Base-by-base conservation (phyloP, 345 rosid species). In the Citrus sinensis region DNA sequence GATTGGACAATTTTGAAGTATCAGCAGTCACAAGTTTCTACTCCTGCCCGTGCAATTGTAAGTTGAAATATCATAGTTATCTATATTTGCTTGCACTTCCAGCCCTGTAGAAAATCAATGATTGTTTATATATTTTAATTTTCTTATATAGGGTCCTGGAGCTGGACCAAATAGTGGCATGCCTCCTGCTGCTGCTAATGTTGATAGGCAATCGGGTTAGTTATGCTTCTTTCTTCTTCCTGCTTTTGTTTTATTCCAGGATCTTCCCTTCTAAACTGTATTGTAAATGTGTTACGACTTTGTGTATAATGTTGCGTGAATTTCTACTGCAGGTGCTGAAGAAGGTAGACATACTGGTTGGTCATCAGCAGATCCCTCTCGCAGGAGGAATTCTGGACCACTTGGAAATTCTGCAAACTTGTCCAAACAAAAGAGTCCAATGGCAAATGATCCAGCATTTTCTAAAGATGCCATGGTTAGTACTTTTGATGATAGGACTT, bases 1-100 rank as follows among this genome's bases (percentile, higher is more conserved):
- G 98, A 94, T 76, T 94, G 98, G 98, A 92, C 97, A 35, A 93
- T 94, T 80, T 83, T 94, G 90, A 92, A 94, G 82, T 92, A 89
- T 87, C 97, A 93, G 86, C 94, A 92, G 74, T 88, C 95, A 73
- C 97, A 89, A 80, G 84, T 89, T 79, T 73, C 93, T 55, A 84
- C 88, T 84, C 89, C 92, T 4, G 25, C 84, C 40, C 94, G 92
- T 79, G 80, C 87, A 54, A 71, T 69, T 70, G 97, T 93, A 86
- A 86, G 92, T 51, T 75, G n/a, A 66, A 69, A 29, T 70, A 56
- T 30, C 35, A 27, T 71, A 40, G 20, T 54, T 58, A 40, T 40
- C 73, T 79, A 51, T 76, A 7, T 54, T 71, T 61, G 30, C 60
- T 19, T 40, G 74, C 76, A 55, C 67, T 68, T 42, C 11, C 8